Base-by-base conservation (phyloP, 2,329 filamentous ascomycete genomes). In the Botryotinia narcissicola region DNA sequence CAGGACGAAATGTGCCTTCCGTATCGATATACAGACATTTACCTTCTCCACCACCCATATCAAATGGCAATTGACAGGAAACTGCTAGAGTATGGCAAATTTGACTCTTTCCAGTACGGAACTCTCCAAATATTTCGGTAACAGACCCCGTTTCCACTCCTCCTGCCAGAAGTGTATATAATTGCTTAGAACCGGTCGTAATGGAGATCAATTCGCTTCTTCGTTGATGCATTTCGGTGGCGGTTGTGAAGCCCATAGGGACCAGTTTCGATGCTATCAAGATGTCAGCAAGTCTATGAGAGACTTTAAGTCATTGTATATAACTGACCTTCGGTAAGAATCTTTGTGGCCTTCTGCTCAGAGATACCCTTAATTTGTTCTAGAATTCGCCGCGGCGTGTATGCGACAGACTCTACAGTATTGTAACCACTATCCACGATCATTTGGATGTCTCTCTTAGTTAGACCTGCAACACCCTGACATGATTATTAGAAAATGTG, bases 21-120 rank as follows among this genome's bases (percentile, higher is more conserved):
- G 96, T 99, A 80, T 99, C 96, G 77, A 99, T 99, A 80, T 99
- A 99, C 68, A 99, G 87, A 80, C 97, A 99, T 82, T 99, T 99
- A 64, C 96, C 96, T 84, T 99, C 96, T 44, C 97, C 96, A 73
- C 96, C 96, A 71, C 96, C 97, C 95, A 98, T 98, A 81, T 99
- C 96, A 81, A 99, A 98, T 1, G 96, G 96, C 61, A 99, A 83
- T 83, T 99, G 96, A 81, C 97, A 99, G 64, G 96, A 99, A 44
- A 99, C 96, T 0, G 97, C 96, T n/a, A 99, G 87, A 0, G 96
- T 99, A 82, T 99, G 97, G 80, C 96, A 99, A 73, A 99, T 95
- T 83, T 99, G 96, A 85, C 94, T 97, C 85, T 99, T 99, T 82
- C 96, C 97, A 0, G 96, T 99, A 79, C 96, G 89, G 81, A 99